phyloP scores from a whole-genome alignment of 2,329 filamentous ascomycete species.

The Salinomyces thailandicus region DNA sequence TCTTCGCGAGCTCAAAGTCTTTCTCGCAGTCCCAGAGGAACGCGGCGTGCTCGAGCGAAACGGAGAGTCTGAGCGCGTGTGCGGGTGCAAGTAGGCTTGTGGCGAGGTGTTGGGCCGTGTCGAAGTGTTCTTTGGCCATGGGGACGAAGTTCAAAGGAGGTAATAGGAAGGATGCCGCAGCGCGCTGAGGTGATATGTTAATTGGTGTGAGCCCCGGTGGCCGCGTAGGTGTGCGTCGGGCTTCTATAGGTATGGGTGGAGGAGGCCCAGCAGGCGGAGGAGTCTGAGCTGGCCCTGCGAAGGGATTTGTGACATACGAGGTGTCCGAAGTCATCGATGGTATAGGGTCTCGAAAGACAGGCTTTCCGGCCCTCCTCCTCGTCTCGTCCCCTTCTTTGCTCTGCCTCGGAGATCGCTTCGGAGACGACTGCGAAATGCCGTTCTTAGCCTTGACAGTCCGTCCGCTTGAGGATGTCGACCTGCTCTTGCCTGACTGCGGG shows the following conservation, averaged over 20 bases:
- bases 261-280: conserved; percentile 28
- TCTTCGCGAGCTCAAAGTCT: conserved; percentile 64
- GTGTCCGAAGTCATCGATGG: conserved; percentile 40
- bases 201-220: conserved; percentile 32
- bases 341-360: conserved; percentile 38
- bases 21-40: conserved; percentile 91
- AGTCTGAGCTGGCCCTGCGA: conserved; percentile 32
- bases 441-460: conserved; percentile 12
- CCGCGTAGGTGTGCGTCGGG: conserved; percentile 25
- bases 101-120: conserved; percentile 63
- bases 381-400: conserved; percentile 14
- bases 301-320: conserved; percentile 43
- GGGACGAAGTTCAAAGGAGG: conserved; percentile 73
- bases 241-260: conserved; percentile 17
- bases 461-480: conserved; percentile 16
- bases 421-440: conserved; percentile 5
- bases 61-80: conserved; percentile 77
- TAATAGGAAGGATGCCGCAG: conserved; percentile 61
- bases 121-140: conserved; percentile 70
- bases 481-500: conserved; percentile 15
- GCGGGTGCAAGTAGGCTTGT: conserved; percentile 71
- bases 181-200: conserved; percentile 23
- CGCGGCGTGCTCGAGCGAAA: conserved; percentile 84
- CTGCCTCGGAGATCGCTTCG: conserved; percentile 12
- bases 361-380: conserved; percentile 16